Base-by-base conservation (phyloP, 75 land plant species). In the Larix kaempferi region DNA sequence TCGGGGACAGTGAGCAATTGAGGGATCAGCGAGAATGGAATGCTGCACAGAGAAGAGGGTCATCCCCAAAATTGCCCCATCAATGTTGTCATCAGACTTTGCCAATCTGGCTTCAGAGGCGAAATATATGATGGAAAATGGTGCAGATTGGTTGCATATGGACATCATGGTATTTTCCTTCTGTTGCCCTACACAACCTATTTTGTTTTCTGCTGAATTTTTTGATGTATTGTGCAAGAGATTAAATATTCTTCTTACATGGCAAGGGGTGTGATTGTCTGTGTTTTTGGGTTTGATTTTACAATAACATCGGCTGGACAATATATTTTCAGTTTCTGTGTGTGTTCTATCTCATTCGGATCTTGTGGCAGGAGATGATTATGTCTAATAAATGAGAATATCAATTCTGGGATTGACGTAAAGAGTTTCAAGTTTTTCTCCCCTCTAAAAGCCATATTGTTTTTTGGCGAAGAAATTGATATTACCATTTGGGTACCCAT, bases 141-240 rank as follows among this genome's bases (percentile, higher is more conserved):
- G 99, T 57, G 99, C 95, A 13, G 98, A 96, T 78, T 96, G 99
- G 99, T 89, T 96, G 56, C 99, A 96, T 78, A 96, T 96, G 99
- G 99, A 96, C 86, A 90, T 96, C 86, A 96, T 96, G 99, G 99
- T 92, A 80, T 37, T 76, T 65, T 60, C 5, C 29, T 35, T 76
- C 16, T 12, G 35, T 69, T 39, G 49, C 52, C 52, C 73, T 69
- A 3, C 4, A 69, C n/a, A 16, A 13, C 19, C 15, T 16, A 33
- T 33, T 64, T 61, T 21, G 5, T 16, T 11, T 17, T 33, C 35
- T 65, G 15, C 21, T 16, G 16, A 12, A 5, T 6, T 19, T 33
- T 12, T 65, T 65, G 5, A 26, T 25, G 33, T 49, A 49, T 49
- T 49, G 6, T 65, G 39, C 19, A 6, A 65, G 15, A 65, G 19